Base-by-base conservation (phyloP, 306 rosid genomes). In the Ormosia semicastrata region DNA sequence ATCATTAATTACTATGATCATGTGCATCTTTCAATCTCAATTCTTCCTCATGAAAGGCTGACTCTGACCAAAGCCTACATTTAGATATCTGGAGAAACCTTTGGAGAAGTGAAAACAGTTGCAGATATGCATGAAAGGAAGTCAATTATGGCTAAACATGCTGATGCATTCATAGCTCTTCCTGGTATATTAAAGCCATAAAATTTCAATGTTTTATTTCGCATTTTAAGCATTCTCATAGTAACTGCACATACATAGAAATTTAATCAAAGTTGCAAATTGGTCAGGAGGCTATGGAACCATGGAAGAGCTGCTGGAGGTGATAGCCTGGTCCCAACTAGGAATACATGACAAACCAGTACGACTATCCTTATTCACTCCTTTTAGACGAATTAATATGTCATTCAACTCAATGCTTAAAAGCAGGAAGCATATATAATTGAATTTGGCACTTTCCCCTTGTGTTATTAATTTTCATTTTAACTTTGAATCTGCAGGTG, bases 141-240 rank as follows among this genome's bases (percentile, higher is more conserved):
- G 83, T 80, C 91, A 53, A 89, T 76, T 85, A 88, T 88, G 91
- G 91, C 77, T 6, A 85, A 82, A 82, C 85, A 85, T 59, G 89
- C 91, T 14, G 91, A 88, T 63, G 91, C 89, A 40, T 88, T 88
- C 78, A 84, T 88, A 59, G 91, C 91, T 11, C 87, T 88, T 71
- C 91, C 91, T 1, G 91, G 91, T 88, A 17, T 41, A 50, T 40
- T 9, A 36, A 9, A 36, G 14, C 24, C 44, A 37, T 6, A 62
- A 46, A 54, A 8, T 58, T 12, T 33, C 54, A 15, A 9, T 17
- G 5, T n/a, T 36, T 1, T 50, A 3, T 49, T 49, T 13, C 1
- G 32, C 8, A 4, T 5, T 36, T 8, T 60, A 71, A 49, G 49
- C 17, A 49, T 12, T 49, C 17, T 49, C 56, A 49, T 30, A 59